Base-by-base conservation (phyloP, 495 filamentous ascomycete species). In the Xylaria venustula region DNA sequence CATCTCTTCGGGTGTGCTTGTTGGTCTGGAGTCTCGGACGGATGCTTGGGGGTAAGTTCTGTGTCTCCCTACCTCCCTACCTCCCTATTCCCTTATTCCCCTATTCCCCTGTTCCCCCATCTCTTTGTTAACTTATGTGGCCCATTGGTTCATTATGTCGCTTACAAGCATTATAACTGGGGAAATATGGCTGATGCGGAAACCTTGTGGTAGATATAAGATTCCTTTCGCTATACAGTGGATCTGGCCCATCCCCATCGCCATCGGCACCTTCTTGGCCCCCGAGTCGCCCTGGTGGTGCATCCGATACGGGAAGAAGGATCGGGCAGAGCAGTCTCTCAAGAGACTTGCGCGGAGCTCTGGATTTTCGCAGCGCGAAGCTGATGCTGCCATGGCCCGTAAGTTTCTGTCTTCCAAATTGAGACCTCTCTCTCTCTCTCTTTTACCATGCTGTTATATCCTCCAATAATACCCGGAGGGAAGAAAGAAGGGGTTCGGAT, bases 211-310 rank as follows among this genome's bases (percentile, higher is more conserved):
- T 53, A 71, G 68, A 14, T 87, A 83, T 58, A 77, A 74, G 40
- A 84, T 85, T 46, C 83, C 83, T 0, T 85, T 83, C 63, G 77
- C 80, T 4, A 52, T 84, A 8, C 83, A 84, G 65, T 85, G 82
- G 81, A 56, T 82, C 23, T 85, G 81, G 83, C 80, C 80, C 1
- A 68, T 78, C 34, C 69, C 77, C 0, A 65, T 85, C 5, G 68
- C 79, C 11, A 58, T 79, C 61, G 85, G 79, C 28, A 82, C 86
- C 20, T 75, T 71, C 41, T 78, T 89, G 32, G 87, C 88, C 0
- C 90, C 90, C 0, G 90, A 93, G 70, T 88, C 85, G 0, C 90
- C 90, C 0, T 91, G 88, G 84, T 91, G 88, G 89, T 77, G 89
- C 34, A 82, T 91, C 36, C 81, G 88, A 8, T 81, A 83, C 50